Percentiles rank a stretch among this genome's conserved stretches.
These are phyloP conservation scores for Apiospora malaysiana DNA, from an alignment of 2,329 filamentous ascomycete genomes.

Conservation along the genomic window DNA sequence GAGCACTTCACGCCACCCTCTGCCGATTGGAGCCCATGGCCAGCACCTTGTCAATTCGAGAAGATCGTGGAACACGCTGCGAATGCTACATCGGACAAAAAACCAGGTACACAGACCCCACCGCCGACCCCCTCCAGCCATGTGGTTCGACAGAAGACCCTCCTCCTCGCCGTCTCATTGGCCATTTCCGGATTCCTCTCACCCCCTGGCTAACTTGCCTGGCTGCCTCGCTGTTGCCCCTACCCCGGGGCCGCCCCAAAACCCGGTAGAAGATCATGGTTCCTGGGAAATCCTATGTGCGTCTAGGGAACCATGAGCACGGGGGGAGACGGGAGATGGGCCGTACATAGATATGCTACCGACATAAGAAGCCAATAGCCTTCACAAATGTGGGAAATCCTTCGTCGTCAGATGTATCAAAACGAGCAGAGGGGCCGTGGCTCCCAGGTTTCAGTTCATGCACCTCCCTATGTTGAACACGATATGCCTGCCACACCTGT, in stretches of 20 bases:
- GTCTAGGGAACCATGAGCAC: neutral
- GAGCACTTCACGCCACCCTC: neutral
- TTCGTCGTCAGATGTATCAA: slow-evolving; percentile 1
- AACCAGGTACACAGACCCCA: neutral
- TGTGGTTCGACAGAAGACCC: slow-evolving; percentile 7
- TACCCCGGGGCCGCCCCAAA: slow-evolving; percentile 4
- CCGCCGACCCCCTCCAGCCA: neutral
- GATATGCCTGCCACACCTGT: neutral
- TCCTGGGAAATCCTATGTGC: slow-evolving; percentile 3
- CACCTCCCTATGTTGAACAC: neutral
- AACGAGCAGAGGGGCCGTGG: slow-evolving; percentile 14
- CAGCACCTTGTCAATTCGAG: slow-evolving; percentile 14
- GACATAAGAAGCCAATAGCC: neutral
- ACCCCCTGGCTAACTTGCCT: neutral
- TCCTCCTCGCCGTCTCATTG: neutral
- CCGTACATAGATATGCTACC: neutral
- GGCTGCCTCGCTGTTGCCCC: neutral
- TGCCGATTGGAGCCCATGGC: neutral
- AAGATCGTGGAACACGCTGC: slow-evolving; percentile 9
- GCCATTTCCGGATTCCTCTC: neutral
- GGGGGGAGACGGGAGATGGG: slow-evolving; percentile 6
- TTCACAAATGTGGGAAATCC: slow-evolving; percentile 1
- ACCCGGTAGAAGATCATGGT: slow-evolving; percentile 14
- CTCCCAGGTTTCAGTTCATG: slow-evolving; percentile 18
- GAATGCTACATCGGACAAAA: slow-evolving; percentile 11